phyloP scores from a whole-genome alignment of 1,284 basidiomycete genomes.

The Cryptococcus maquisensis region DNA sequence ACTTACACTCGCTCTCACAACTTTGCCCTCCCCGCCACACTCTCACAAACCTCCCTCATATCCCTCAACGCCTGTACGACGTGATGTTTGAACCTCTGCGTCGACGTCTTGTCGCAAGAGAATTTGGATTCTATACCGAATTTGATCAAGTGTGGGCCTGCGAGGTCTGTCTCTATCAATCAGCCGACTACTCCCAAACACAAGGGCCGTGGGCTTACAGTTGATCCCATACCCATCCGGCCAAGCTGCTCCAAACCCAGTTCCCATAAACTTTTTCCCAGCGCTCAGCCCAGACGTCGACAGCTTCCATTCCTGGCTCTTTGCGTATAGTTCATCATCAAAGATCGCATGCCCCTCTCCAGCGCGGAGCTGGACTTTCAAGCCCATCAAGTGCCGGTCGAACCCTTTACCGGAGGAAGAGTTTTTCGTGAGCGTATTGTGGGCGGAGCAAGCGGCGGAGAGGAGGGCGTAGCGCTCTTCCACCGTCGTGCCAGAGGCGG shows the following conservation, averaged over 20 bases:
- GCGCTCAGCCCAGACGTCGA: constrained; percentile 87
- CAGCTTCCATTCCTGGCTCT: constrained; percentile 81
- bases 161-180: constrained; percentile 63
- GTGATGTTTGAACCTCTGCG: constrained; percentile 63
- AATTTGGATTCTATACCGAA: constrained; percentile 93
- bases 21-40: not conserved
- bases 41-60: constrained; percentile 62
- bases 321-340: constrained; percentile 71
- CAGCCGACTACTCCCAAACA: not conserved
- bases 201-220: constrained; percentile 56
- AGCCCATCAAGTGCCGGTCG: constrained; percentile 86
- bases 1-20: not conserved
- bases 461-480: constrained; percentile 56
- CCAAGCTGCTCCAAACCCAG: constrained; percentile 78
- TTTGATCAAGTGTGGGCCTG: constrained; percentile 75
- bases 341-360: constrained; percentile 58
- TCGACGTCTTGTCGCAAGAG: constrained; percentile 67
- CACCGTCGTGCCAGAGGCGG: not conserved
- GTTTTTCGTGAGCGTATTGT: constrained; percentile 70
- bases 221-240: constrained; percentile 88
- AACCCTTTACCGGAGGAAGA: constrained; percentile 80
- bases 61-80: constrained; percentile 67
- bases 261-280: constrained; percentile 82
- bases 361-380: constrained; percentile 62
- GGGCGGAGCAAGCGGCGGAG: constrained; percentile 65